Conservation (phyloP, 2,329 filamentous ascomycete genomes). For the Colletotrichum truncatum region DNA sequence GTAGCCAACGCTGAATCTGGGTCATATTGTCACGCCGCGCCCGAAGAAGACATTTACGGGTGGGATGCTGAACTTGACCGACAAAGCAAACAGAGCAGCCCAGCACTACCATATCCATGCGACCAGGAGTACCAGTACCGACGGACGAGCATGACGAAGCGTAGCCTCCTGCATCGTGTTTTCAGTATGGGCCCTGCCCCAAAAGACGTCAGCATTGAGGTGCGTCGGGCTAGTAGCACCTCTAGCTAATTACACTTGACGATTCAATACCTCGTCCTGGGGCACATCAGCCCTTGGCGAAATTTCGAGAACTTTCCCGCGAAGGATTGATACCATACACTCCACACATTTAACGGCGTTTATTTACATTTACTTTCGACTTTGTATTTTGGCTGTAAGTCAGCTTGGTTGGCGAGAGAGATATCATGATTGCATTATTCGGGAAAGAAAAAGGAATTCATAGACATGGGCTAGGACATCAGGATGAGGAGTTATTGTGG, state of each 20-base stretch:
- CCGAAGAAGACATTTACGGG: slow-evolving; percentile 57
- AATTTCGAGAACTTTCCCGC: not conserved
- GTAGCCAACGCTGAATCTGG: slow-evolving; percentile 40
- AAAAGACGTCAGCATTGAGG: slow-evolving; percentile 15
- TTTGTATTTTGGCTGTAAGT: slow-evolving; percentile 13
- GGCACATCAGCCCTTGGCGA: too few species aligned
- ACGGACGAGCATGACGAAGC: slow-evolving; percentile 38
- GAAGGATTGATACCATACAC: slow-evolving; percentile 2
- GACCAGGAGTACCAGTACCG: slow-evolving; percentile 37
- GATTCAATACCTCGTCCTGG: not conserved
- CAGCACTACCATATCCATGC: not conserved
- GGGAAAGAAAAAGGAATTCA: slow-evolving; percentile 17
- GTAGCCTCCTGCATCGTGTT: slow-evolving; percentile 50
- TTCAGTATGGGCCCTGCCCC: slow-evolving; percentile 39
- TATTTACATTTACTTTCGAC: not conserved
- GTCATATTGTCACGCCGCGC: slow-evolving; percentile 36
- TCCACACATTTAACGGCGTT: slow-evolving; percentile 6
- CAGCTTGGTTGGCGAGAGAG: slow-evolving; percentile 1
- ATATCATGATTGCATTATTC: slow-evolving; percentile 18
- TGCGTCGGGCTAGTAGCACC: slow-evolving; percentile 26
- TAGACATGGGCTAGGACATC: slow-evolving; percentile 15
- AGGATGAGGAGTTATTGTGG: slow-evolving; percentile 24
- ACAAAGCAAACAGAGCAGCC: slow-evolving; percentile 27
- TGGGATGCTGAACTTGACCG: slow-evolving; percentile 61
- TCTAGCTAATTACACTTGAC: slow-evolving; percentile 17